Evolutionary conservation across 2,329 filamentous ascomycete genomes (phyloP), one percentile per base, ranked within the genome.

Genomic region (Aspergillus sp.): DNA sequence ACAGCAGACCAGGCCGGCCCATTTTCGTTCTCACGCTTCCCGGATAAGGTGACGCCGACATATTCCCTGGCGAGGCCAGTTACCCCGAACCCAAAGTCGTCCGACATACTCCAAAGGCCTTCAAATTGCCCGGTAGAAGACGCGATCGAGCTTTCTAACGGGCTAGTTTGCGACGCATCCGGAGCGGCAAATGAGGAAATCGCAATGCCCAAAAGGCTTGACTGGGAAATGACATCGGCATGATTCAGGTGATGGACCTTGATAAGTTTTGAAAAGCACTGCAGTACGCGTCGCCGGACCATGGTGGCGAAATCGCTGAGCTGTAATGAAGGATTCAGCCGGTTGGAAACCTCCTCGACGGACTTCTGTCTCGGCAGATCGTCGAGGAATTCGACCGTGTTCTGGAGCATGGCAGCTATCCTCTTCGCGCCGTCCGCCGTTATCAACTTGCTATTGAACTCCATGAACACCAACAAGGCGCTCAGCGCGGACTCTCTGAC

Each of bases 361-460:
- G 78, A 81, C 59, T 89, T 94, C 58, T 84, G 89, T 0, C 73
- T 68, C 0, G 91, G 88, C 4, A 98, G 63, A 13, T 81, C 82
- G 49, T 82, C 83, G n/a, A 96, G 60, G 47, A 96, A 98, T 5
- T 81, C 75, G 1, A 86, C 83, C 0, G 91, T 95, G 53, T 91
- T 94, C 55, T 96, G 89, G 32, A 98, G 71, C 89, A 98, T 95
- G 1, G 79, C 77, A 20, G 88, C 84, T 44, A 98, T 82, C 34
- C 91, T 76, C 55, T 91, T 93, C 4, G 88, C 93, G 8, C 95
- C 86, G 63, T 98, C 91, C 2, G 89, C 79, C 0, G 91, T 98
- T 45, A 98, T 68, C 16, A 98, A 70, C 30, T 86, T 80, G 57
- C 82, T 85, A 52, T 98, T 98, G 64, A 86, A 95, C 51, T 93